Evolutionary conservation across 2,329 filamentous ascomycete genomes (phyloP).

Genomic region (Exophiala sp.): DNA sequence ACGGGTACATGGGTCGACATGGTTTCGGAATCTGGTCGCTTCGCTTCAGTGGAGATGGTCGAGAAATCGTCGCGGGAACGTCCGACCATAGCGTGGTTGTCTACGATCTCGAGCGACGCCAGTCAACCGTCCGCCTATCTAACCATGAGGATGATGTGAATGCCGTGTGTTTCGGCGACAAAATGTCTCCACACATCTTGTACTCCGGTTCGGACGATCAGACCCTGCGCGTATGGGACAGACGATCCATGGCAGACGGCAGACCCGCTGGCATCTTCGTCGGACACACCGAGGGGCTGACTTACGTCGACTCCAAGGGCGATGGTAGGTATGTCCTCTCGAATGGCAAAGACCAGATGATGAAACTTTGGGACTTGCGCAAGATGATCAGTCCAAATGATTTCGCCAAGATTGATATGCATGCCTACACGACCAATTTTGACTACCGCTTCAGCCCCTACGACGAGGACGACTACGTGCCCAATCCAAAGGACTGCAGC

Average conservation of each 20-base stretch:
- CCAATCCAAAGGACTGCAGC: conserved; percentile 81
- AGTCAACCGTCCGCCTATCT: conserved; percentile 67
- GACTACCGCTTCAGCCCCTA: conserved; percentile 58
- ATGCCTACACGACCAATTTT: conserved; percentile 56
- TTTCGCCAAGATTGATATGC: conserved; percentile 48
- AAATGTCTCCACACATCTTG: conserved; percentile 81
- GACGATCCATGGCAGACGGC: conserved; percentile 63
- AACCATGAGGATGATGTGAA: conserved; percentile 91
- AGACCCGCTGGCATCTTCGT: conserved; percentile 63
- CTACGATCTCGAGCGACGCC: conserved; percentile 82
- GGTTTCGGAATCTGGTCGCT: conserved; percentile 72
- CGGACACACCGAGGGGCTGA: conserved; percentile 63
- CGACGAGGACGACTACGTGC: conserved; percentile 52
- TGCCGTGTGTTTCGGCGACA: conserved; percentile 92
- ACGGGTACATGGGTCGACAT: conserved; percentile 32
- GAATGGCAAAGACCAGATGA: conserved; percentile 93
- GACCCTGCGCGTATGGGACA: conserved; percentile 94
- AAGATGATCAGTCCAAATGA: conserved; percentile 75
- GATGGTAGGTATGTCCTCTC: conserved; percentile 86
- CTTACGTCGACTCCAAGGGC: conserved; percentile 74
- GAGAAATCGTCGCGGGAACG: conserved; percentile 86
- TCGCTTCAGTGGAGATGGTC: conserved; percentile 85
- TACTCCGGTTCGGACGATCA: conserved; percentile 96
- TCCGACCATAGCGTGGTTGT: conserved; percentile 76
- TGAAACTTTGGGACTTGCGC: conserved; percentile 94